A percentile compares a stretch with the other conserved stretches of the same genome.
Evolutionary conservation across 2,329 filamentous ascomycete genomes (phyloP).

Genomic region (Dactylellina cionopaga): DNA sequence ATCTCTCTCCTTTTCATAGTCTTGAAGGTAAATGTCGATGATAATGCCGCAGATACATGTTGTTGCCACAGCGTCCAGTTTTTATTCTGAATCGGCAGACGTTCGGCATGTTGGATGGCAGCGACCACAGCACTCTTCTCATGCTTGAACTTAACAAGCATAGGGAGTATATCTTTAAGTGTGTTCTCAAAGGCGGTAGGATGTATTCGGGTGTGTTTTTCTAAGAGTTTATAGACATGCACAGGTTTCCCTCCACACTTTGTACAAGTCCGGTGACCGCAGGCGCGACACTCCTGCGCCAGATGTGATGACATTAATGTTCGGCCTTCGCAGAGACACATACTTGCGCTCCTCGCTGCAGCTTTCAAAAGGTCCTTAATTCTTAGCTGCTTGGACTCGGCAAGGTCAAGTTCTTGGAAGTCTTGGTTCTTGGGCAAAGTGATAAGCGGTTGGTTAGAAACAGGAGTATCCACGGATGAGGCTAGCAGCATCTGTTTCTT

Average conservation of each 20-base stretch:
- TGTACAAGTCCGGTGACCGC: slow-evolving; percentile 67
- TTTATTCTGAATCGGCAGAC: slow-evolving; percentile 37
- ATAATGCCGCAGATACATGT: slow-evolving; percentile 58
- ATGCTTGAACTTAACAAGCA: slow-evolving; percentile 60
- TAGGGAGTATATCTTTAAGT: slow-evolving; percentile 63
- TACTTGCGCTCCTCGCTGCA: slow-evolving; percentile 60
- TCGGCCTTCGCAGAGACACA: slow-evolving; percentile 70
- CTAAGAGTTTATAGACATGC: slow-evolving; percentile 57
- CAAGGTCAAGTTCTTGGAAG: slow-evolving; percentile 52
- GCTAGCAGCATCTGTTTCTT: background rate
- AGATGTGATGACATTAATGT: slow-evolving; percentile 59
- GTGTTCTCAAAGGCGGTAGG: slow-evolving; percentile 63
- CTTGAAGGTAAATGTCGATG: slow-evolving; percentile 44
- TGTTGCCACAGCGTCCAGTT: slow-evolving; percentile 60
- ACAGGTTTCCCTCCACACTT: slow-evolving; percentile 67
- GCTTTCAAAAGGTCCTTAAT: slow-evolving; percentile 49
- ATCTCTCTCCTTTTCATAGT: slow-evolving; percentile 36
- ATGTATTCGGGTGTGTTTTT: slow-evolving; percentile 57
- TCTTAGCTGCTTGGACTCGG: slow-evolving; percentile 39
- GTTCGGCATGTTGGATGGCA: slow-evolving; percentile 43
- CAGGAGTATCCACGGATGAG: background rate
- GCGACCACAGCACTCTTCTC: slow-evolving; percentile 57
- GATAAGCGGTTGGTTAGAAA: background rate
- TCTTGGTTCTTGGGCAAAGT: slow-evolving; percentile 29
- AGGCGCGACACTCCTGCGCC: slow-evolving; percentile 66